Percentiles rank a stretch among this genome's conserved stretches.
These are phyloP conservation scores for Capronia epimyces DNA, from an alignment of 2,329 filamentous ascomycete genomes.

Conservation along the genomic window DNA sequence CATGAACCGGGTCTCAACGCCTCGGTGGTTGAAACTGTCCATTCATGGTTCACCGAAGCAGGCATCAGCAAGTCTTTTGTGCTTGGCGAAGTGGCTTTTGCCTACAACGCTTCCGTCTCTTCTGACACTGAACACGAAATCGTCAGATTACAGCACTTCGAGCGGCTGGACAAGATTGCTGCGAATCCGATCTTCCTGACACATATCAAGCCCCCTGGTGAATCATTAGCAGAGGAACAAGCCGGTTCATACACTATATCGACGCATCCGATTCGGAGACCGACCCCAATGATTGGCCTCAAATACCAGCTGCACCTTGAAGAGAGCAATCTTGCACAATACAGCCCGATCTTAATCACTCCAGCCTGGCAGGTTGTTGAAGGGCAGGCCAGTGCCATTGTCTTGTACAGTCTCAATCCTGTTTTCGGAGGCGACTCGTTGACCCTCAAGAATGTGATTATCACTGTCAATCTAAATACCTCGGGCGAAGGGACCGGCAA, in stretches of 20 bases:
- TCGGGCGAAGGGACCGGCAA: slow-evolving; percentile 40
- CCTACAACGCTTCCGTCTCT: slow-evolving; percentile 58
- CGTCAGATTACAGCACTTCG: slow-evolving; percentile 82
- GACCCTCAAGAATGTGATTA: slow-evolving; percentile 68
- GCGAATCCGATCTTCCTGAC: slow-evolving; percentile 88
- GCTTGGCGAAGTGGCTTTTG: slow-evolving; percentile 81
- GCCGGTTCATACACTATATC: slow-evolving; percentile 77
- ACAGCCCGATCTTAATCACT: slow-evolving; percentile 67
- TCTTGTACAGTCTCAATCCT: slow-evolving; percentile 81
- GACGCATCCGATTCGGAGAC: slow-evolving; percentile 63
- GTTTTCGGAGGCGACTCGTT: slow-evolving; percentile 48
- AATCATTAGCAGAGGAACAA: slow-evolving; percentile 39
- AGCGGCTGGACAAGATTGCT: slow-evolving; percentile 82
- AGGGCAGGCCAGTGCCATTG: slow-evolving; percentile 76
- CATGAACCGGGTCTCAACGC: slow-evolving; percentile 73
- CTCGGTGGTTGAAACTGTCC: slow-evolving; percentile 89
- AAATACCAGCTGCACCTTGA: slow-evolving; percentile 84
- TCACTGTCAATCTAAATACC: slow-evolving; percentile 51
- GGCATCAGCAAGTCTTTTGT: slow-evolving; percentile 66
- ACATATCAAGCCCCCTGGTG: slow-evolving; percentile 12
- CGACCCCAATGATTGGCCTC: slow-evolving; percentile 67
- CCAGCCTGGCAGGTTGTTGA: slow-evolving; percentile 79
- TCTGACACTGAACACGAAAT: slow-evolving; percentile 49
- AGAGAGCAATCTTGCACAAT: slow-evolving; percentile 48
- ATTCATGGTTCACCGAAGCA: slow-evolving; percentile 72